phyloP scores from a whole-genome alignment of 2,329 filamentous ascomycete genomes.

The Celoporthe dispersa region DNA sequence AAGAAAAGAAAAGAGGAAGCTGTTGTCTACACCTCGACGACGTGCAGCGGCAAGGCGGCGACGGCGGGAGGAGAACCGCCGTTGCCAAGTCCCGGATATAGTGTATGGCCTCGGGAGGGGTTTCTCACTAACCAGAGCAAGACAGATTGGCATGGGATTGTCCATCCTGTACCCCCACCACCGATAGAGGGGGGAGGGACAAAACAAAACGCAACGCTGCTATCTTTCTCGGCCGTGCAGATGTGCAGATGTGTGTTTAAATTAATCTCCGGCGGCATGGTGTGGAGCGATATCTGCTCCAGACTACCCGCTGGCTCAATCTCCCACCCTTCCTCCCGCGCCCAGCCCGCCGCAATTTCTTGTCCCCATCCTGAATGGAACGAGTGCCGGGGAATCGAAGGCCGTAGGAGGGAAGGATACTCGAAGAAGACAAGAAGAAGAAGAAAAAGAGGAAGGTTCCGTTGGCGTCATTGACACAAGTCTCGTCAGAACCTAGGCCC shows the following conservation, averaged over 20 bases:
- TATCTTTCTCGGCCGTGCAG: background rate
- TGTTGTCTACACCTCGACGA: background rate
- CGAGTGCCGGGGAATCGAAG: background rate
- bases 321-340: background rate
- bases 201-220: background rate
- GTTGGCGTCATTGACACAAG: background rate
- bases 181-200: too few relatives aligned
- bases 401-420: background rate
- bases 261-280: background rate
- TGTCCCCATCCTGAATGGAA: conserved; percentile 1
- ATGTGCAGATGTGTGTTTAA: background rate
- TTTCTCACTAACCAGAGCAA: too few relatives aligned
- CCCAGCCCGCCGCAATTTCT: background rate
- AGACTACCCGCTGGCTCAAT: background rate
- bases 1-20: background rate
- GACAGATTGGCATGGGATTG: background rate
- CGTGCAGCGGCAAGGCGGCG: too few relatives aligned
- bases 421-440: background rate
- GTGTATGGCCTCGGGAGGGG: too few relatives aligned
- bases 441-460: background rate
- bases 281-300: too few relatives aligned
- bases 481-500: background rate
- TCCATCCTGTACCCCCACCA: background rate
- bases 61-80: background rate
- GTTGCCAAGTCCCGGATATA: background rate